phyloP scores from a whole-genome alignment of 2,329 filamentous ascomycete genomes.

The Rutstroemia sp. region DNA sequence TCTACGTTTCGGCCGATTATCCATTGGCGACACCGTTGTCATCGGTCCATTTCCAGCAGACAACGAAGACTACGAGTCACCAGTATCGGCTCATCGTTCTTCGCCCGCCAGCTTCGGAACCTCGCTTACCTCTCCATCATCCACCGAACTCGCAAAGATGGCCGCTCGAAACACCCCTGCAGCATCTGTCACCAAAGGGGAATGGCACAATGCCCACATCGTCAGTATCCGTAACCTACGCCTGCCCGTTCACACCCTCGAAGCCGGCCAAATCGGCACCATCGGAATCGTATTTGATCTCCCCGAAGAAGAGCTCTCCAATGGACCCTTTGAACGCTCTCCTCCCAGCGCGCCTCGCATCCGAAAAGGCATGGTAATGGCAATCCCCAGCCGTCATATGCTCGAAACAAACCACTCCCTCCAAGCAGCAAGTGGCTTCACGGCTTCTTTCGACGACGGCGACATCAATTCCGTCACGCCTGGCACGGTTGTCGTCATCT shows the following conservation, averaged over 20 bases:
- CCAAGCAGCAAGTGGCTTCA: slow-evolving; percentile 60
- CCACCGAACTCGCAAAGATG: slow-evolving; percentile 44
- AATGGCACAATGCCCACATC: slow-evolving; percentile 76
- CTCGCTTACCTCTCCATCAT: slow-evolving; percentile 46
- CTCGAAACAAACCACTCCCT: slow-evolving; percentile 48
- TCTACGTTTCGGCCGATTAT: slow-evolving; percentile 69
- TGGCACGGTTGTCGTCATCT: slow-evolving; percentile 70
- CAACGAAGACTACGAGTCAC: slow-evolving; percentile 34
- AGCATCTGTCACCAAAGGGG: slow-evolving; percentile 46
- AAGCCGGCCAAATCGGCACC: slow-evolving; percentile 80
- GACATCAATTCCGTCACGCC: slow-evolving; percentile 56
- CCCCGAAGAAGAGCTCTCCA: slow-evolving; percentile 26
- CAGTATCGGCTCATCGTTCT: slow-evolving; percentile 38
- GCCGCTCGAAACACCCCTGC: slow-evolving; percentile 46
- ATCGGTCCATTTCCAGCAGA: slow-evolving; percentile 70
- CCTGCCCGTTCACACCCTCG: slow-evolving; percentile 68
- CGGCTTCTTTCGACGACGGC: slow-evolving; percentile 60
- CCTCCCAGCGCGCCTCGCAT: slow-evolving; percentile 37
- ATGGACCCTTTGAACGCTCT: slow-evolving; percentile 26
- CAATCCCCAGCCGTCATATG: slow-evolving; percentile 53
- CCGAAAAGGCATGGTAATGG: slow-evolving; percentile 79
- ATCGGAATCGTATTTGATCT: slow-evolving; percentile 65
- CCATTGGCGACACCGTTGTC: slow-evolving; percentile 68
- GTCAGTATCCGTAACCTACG: slow-evolving; percentile 84
- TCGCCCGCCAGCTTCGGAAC: slow-evolving; percentile 35